Base-by-base conservation (phyloP, 2,329 filamentous ascomycete genomes). In the Fusarium brachygibbosum region DNA sequence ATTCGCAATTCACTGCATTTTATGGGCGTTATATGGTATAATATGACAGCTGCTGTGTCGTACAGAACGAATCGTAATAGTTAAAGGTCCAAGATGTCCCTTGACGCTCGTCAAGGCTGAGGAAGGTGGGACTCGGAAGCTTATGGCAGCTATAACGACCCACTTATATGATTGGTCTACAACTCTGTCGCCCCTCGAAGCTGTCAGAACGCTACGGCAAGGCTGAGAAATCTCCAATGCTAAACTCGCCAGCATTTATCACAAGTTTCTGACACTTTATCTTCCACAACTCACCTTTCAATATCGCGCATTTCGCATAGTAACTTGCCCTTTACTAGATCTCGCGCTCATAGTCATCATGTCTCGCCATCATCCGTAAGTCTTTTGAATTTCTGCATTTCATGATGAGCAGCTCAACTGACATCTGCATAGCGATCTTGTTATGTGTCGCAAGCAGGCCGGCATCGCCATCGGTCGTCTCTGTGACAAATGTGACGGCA, bases 401-500 rank as follows among this genome's bases (percentile, higher is more conserved):
- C 28, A 31, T 25, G 38, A 10, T 25, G 32, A 28, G 25, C 50
- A 42, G 31, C 19, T 40, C 10, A 28, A 59, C 80, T 79, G 74
- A 80, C 75, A 37, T 23, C 40, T 37, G 31, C 16, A 6, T 46
- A 93, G 91, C 81, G 96, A 99, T 86, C 91, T 99, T 74, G 96
- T 99, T 76, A 98, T 98, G 95, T 99, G 96, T 88, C 94, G 95
- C 85, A 99, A 99, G 85, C 95, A 97, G 81, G 87, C 95, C 65
- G 96, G 96, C 83, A 98, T 98, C 80, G 93, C 94, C 76, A 97
- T 99, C 87, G 96, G 96, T 79, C 94, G 96, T 59, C 93, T 99
- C 79, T 99, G 96, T 87, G 96, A 99, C 85, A 99, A 99, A 84
- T 99, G 96, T 86, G 96, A 99, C 84, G 96, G 96, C 81, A 99